Conservation (phyloP, 2,329 filamentous ascomycete genomes). For the Periglandula ipomoeae region DNA sequence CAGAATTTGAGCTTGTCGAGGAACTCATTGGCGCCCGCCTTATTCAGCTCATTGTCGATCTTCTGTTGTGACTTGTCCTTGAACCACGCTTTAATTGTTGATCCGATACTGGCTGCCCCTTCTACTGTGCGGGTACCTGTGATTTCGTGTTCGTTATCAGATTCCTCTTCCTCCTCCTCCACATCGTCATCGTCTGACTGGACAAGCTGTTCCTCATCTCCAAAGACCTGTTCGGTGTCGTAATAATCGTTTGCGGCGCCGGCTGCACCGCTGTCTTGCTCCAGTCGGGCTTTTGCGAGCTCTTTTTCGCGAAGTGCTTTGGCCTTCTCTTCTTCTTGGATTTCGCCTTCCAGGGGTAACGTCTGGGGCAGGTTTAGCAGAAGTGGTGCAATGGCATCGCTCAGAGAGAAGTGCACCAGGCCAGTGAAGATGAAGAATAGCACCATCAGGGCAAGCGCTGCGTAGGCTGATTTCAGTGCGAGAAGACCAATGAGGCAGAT, state of each 20-base stretch:
- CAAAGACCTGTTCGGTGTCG: conserved; percentile 25
- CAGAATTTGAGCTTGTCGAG: conserved; percentile 19
- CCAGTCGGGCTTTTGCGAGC: conserved; percentile 14
- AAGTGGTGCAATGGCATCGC: conserved; percentile 64
- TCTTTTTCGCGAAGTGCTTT: conserved; percentile 26
- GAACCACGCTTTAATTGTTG: conserved; percentile 23
- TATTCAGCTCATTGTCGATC: conserved; percentile 15
- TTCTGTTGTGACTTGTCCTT: conserved; percentile 29
- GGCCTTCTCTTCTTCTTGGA: conserved; percentile 36
- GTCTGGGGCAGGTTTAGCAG: conserved; percentile 72
- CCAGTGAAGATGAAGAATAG: conserved; percentile 65
- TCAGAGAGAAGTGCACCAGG: conserved; percentile 67
- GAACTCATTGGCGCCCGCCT: conserved; percentile 19
- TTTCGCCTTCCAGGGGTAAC: conserved; percentile 46
- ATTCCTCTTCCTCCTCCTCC: conserved; percentile 15
- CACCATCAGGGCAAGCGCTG: conserved; percentile 67
- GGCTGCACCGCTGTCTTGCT: conserved; percentile 9
- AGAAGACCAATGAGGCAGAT: conserved; percentile 81
- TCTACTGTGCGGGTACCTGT: conserved; percentile 26
- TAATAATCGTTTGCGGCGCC: conserved; percentile 27
- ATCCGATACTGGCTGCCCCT: conserved; percentile 25
- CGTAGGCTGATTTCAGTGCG: conserved; percentile 55
- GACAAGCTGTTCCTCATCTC: conserved; percentile 20
- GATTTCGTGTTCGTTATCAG: conserved; percentile 17
- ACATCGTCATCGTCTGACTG: conserved; percentile 18